phyloP scores from a whole-genome alignment of 2,329 filamentous ascomycete species.

The Penicillium expansum region DNA sequence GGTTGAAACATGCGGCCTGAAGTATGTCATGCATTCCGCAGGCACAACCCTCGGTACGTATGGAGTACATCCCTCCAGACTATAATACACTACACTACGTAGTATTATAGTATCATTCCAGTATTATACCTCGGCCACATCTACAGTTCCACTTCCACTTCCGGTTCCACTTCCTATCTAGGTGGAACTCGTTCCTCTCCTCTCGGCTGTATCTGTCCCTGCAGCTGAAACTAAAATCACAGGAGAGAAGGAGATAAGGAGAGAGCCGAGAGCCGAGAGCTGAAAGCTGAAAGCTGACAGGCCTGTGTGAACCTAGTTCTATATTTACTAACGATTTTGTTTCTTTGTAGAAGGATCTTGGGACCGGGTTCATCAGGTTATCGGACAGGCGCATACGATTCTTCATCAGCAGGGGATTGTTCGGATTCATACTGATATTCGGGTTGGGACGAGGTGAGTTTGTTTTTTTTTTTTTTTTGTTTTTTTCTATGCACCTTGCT shows the following conservation, averaged over 20 bases:
- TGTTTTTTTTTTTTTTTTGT: neutral
- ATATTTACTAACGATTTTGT: neutral
- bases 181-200: neutral
- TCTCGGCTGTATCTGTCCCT: neutral
- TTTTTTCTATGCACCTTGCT: neutral
- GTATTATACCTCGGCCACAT: neutral
- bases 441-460: conserved; percentile 71
- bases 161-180: neutral
- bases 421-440: conserved; percentile 83
- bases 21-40: conserved; percentile 86
- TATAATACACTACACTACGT: neutral
- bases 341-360: conserved; percentile 75
- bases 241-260: neutral
- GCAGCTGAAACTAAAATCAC: neutral
- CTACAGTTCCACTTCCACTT: neutral
- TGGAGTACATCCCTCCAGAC: neutral
- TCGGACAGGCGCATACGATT: conserved; percentile 79
- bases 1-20: conserved; percentile 74
- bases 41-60: conserved; percentile 84
- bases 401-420: conserved; percentile 75
- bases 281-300: neutral
- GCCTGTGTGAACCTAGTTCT: neutral
- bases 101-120: too few species aligned
- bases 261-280: neutral
- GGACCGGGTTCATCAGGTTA: conserved; percentile 80